Evolutionary conservation across 305 asterid species (phyloP).

Genomic region (Fraxinus ornus): DNA sequence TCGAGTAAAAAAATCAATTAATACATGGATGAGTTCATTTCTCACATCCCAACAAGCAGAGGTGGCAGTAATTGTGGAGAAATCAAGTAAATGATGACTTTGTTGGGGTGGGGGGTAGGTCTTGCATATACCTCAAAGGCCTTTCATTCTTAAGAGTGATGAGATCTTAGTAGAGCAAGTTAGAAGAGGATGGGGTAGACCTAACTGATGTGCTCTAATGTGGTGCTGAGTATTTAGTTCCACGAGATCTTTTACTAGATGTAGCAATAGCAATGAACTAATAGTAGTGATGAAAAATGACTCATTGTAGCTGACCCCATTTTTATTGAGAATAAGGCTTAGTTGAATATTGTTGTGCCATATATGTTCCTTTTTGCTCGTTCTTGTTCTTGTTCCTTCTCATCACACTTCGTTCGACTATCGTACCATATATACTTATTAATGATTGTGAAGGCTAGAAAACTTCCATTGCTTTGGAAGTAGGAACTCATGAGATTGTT

Average conservation of each 20-base stretch:
- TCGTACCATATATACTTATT: not conserved
- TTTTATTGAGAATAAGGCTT: not conserved
- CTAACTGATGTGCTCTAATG: not conserved
- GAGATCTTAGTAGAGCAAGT: not conserved
- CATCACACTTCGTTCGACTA: not conserved
- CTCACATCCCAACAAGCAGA: not conserved
- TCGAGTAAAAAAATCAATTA: not conserved
- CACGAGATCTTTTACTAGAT: not conserved
- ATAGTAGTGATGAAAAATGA: not conserved
- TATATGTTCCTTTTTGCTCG: not conserved
- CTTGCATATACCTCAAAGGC: not conserved
- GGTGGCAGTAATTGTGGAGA: not conserved
- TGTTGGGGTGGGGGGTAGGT: not conserved
- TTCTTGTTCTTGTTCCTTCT: not conserved
- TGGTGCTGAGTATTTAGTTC: not conserved
- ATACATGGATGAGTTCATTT: not conserved
- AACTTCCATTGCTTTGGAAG: not conserved
- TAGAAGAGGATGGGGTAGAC: not conserved
- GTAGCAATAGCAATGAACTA: not conserved
- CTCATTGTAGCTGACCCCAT: not conserved
- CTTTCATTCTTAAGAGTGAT: not conserved
- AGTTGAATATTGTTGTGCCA: not conserved
- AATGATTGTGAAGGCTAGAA: not conserved
- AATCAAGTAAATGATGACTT: not conserved
- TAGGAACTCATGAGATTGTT: not conserved